Evolutionary conservation across 768 basidiomycete species (phyloP).

Genomic region (Cystofilobasidium ferigula): DNA sequence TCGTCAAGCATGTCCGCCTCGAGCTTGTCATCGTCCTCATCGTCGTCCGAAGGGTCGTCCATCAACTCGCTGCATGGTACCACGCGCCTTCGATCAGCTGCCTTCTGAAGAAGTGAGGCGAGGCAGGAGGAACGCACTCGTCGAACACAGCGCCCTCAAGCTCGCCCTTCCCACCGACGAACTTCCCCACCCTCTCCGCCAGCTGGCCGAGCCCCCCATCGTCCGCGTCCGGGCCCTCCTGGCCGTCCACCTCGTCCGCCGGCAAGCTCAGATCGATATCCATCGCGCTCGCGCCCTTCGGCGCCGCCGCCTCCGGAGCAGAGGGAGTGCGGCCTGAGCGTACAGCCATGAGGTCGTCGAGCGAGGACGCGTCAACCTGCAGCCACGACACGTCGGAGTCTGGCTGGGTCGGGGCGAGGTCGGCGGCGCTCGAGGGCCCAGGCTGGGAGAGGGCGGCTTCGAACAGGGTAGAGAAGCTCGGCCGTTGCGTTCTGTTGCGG

Average conservation of each 20-base stretch:
- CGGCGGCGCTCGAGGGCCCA: constrained; percentile 5
- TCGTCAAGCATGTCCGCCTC: constrained; percentile 30
- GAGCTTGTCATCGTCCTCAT: constrained; percentile 28
- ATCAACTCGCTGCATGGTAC: constrained; percentile 48
- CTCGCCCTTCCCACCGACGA: constrained; percentile 81
- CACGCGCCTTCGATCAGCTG: too few species aligned
- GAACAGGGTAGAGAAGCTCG: constrained; percentile 22
- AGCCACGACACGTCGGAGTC: constrained; percentile 81
- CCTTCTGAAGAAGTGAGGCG: background rate
- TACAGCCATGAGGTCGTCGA: constrained; percentile 57
- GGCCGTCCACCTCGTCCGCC: constrained; percentile 4
- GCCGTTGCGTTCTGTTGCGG: constrained; percentile 2
- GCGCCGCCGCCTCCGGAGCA: background rate
- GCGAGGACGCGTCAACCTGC: constrained; percentile 59
- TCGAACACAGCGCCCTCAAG: constrained; percentile 78
- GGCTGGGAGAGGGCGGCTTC: constrained; percentile 8
- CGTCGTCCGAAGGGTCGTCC: constrained; percentile 52
- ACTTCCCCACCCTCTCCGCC: constrained; percentile 75
- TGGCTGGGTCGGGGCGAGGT: constrained; percentile 19
- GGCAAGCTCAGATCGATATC: constrained; percentile 27
- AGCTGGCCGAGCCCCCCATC: constrained; percentile 52
- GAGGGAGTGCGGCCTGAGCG: constrained; percentile 26
- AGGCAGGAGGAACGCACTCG: constrained; percentile 52
- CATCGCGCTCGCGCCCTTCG: constrained; percentile 39
- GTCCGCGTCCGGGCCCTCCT: constrained; percentile 4